Conservation (phyloP, 73 alveolate species). For the Paramecium bursaria region DNA sequence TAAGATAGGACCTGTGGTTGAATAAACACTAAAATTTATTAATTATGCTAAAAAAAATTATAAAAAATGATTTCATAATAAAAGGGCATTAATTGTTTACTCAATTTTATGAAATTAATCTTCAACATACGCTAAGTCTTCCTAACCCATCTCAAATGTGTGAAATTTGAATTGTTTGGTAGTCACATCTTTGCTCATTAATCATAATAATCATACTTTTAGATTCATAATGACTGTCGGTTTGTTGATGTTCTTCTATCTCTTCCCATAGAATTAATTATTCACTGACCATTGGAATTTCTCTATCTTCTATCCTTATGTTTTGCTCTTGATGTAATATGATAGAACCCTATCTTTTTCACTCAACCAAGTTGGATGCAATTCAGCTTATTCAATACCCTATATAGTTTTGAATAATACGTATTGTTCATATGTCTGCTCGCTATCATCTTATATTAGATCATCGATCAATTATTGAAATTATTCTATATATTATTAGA, state of each 20-base stretch:
- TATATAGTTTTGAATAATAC: neutral
- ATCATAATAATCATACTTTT: too few species aligned
- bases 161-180: neutral
- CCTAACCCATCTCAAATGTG: slow-evolving; percentile 10
- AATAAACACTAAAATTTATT: too few species aligned
- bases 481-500: neutral
- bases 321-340: slow-evolving; percentile 26
- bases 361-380: neutral
- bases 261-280: slow-evolving; percentile 31
- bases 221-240: slow-evolving; percentile 45
- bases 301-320: slow-evolving; percentile 45
- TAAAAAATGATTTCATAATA: neutral
- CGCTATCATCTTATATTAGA: slow-evolving; percentile 41
- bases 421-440: slow-evolving; percentile 40
- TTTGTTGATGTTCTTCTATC: slow-evolving; percentile 36
- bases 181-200: slow-evolving; percentile 17
- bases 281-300: slow-evolving; percentile 49
- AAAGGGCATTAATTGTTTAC: slow-evolving; percentile 47
- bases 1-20: neutral
- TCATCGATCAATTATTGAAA: slow-evolving; percentile 31
- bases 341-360: slow-evolving; percentile 47
- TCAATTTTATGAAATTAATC: slow-evolving; percentile 33
- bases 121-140: slow-evolving; percentile 16
- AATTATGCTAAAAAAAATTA: too few species aligned
- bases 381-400: slow-evolving; percentile 18